These are phyloP conservation scores for Nothophoma quercina DNA, from an alignment of 2,329 filamentous ascomycete genomes.

Conservation along the genomic window DNA sequence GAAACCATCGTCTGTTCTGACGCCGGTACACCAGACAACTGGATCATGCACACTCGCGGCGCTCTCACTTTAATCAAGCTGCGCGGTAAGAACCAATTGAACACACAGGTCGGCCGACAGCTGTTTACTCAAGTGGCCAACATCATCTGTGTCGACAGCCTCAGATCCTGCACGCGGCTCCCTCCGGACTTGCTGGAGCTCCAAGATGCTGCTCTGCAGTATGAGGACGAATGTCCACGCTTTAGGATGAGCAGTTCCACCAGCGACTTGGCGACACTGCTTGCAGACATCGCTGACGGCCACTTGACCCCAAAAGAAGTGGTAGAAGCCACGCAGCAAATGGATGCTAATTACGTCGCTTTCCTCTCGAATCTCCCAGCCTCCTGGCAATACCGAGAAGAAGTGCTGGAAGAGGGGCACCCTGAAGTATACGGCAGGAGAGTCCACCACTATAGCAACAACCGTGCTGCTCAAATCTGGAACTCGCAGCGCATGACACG, in stretches of 20 bases:
- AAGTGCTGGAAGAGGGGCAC: background rate
- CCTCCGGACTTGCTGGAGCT: constrained; percentile 16
- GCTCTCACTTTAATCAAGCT: constrained; percentile 25
- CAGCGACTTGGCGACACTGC: constrained; percentile 8
- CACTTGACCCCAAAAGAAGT: constrained; percentile 4
- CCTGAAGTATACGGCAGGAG: constrained; percentile 1
- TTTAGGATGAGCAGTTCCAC: constrained; percentile 9
- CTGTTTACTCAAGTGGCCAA: constrained; percentile 26
- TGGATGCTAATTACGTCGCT: constrained; percentile 14
- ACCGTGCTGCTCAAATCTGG: constrained; percentile 23
- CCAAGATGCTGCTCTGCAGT: background rate
- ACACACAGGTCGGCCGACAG: constrained; percentile 18
- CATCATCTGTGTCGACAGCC: constrained; percentile 19
- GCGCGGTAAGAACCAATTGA: constrained; percentile 18
- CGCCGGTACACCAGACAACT: constrained; percentile 18
- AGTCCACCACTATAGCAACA: constrained; percentile 18
- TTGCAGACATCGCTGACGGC: constrained; percentile 7
- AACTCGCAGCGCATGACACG: constrained; percentile 29
- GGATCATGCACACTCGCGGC: constrained; percentile 25
- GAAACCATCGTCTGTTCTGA: constrained; percentile 23
- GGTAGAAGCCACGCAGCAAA: constrained; percentile 1
- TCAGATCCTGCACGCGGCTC: constrained; percentile 13
- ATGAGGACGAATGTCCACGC: constrained; percentile 4
- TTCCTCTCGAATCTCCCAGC: constrained; percentile 4
- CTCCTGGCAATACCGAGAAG: constrained; percentile 10